Base-by-base conservation (phyloP, 495 filamentous ascomycete species). In the Terfezia claveryi region DNA sequence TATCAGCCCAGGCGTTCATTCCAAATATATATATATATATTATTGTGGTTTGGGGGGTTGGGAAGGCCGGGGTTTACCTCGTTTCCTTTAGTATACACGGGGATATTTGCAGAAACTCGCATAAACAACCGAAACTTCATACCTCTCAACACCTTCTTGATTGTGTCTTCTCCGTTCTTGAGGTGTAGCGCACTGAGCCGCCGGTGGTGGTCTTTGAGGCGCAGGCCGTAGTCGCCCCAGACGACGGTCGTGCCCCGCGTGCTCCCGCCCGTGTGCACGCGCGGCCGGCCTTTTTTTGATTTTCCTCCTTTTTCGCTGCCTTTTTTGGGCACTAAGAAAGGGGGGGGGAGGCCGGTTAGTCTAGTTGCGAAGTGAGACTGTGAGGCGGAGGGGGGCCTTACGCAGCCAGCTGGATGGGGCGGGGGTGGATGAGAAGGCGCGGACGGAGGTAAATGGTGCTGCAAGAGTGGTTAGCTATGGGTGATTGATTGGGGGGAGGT, bases 161-260 rank as follows among this genome's bases (percentile, higher is more conserved):
- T 94, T 1, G 88, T 85, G 50, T 94, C 87, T 66, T 93, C 88
- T 57, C 84, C 92, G 57, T 83, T 77, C 69, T 86, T 84, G 52
- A 96, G 76, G 57, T 91, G 85, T 50, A 75, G 66, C n/a, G 91
- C 84, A 46, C 83, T 86, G 64, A 99, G 79, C 37, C 91, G 78
- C 37, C 88, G 83, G 69, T 93, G 83, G 66, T 96, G 85, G 69
- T 96, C 87, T 57, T 75, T 79, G 79, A 99, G 86, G 49, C 91
- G 86, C 64, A 99, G 68, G 14, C 91, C 91, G 64, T 88, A 96
- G 68, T 96, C 89, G 54, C 91, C 91, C 87, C 87, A 95, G 53
- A 87, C 76, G 11, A 99, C 83, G 1, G 89, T 96, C 51, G 91
- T 99, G 57, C 91, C 91, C 57, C 89, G 85, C 9, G 75, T 80